Base-by-base conservation (phyloP, 441 rosid genomes). In the Viola pubescens region DNA sequence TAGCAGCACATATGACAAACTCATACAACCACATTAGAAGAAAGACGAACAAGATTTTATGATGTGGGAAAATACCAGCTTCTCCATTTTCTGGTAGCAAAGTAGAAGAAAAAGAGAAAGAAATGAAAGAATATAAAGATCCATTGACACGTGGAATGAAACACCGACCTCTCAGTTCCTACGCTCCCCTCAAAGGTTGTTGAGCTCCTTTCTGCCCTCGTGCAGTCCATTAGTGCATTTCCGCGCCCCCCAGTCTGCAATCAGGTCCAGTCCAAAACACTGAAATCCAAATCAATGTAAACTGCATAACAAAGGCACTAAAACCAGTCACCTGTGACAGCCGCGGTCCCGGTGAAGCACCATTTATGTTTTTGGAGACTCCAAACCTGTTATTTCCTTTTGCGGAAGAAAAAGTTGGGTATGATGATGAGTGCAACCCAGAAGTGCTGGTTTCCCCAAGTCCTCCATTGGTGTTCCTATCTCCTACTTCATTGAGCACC, bases 401-500 rank as follows among this genome's bases (percentile, higher is more conserved):
- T 26, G 34, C 3, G 34, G 34, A 26, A 26, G 34, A 26, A 26
- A 26, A 26, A 26, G 34, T 26, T 26, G 34, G 34, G 34, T 26
- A 26, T 26, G 34, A 26, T 26, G 34, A 26, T 26, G 34, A 26
- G 34, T 26, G 34, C 34, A 26, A 26, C 34, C 34, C 61, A 54
- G 63, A 48, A 53, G 26, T 14, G 53, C 48, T 42, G 50, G 58
- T 47, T 59, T 68, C 62, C 51, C 56, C 42, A 47, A 44, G 70
- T 54, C 39, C 60, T 54, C 66, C 73, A 54, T 56, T 26, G 11
- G 61, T 53, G 60, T 66, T 75, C 59, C 58, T 63, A 48, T 4
- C 61, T 70, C 70, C 70, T 63, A 40, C 74, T 62, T 73, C 77
- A 62, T 68, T 70, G 16, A 67, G 70, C 61, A 57, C 72, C 54